A percentile compares a stretch with the other conserved stretches of the same genome.
Evolutionary conservation across 257 asterid species (phyloP).

Genomic region (Solanum chilense): DNA sequence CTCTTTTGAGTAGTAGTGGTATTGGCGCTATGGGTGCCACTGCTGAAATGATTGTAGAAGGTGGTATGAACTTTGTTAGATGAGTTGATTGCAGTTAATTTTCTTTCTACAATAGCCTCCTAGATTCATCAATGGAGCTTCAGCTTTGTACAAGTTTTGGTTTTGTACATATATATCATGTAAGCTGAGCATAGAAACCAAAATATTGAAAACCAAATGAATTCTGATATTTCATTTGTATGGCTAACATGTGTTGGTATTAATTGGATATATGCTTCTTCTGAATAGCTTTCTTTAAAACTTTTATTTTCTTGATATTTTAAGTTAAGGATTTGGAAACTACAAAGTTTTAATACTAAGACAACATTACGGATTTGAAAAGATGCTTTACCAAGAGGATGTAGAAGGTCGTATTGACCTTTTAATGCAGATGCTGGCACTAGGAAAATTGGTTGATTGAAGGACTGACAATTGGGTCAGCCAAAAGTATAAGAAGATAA

Average conservation of each 20-base stretch:
- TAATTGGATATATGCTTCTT: not conserved
- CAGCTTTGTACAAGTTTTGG: not conserved
- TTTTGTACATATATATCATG: not conserved
- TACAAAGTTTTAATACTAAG: not conserved
- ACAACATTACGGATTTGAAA: not conserved
- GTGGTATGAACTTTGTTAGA: constrained; percentile 25
- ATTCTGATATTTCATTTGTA: not conserved
- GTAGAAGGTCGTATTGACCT: not conserved
- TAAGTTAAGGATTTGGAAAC: not conserved
- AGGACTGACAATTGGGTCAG: too few relatives aligned
- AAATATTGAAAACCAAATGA: not conserved
- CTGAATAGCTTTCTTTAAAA: not conserved
- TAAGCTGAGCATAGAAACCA: not conserved
- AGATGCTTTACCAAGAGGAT: not conserved
- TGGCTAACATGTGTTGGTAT: not conserved
- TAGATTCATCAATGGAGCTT: not conserved
- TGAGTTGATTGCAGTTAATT: not conserved
- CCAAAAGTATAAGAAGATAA: too few relatives aligned
- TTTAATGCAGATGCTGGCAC: too few relatives aligned
- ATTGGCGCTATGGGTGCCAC: constrained; percentile 78
- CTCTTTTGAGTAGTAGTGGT: constrained; percentile 66
- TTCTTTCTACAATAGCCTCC: not conserved
- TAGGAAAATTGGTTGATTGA: too few relatives aligned
- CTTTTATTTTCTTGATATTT: not conserved
- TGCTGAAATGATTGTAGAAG: constrained; percentile 74